These are phyloP conservation scores for Phytophthora pistaciae DNA, from an alignment of 352 stramenopile genomes.

Conservation along the genomic window DNA sequence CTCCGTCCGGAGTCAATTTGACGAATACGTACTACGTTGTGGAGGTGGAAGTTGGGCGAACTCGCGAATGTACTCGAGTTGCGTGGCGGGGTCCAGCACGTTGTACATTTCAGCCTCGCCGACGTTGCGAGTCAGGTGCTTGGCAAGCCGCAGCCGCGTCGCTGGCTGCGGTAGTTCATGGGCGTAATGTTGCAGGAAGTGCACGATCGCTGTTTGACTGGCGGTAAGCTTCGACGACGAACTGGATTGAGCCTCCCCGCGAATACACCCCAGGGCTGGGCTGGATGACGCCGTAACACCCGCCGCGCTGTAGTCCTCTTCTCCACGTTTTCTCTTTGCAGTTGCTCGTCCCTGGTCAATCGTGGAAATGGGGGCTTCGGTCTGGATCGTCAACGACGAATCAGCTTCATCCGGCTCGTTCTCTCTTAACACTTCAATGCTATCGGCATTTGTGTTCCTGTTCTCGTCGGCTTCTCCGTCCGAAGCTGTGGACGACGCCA, in stretches of 20 bases:
- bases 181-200: constrained; percentile 53
- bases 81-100: constrained; percentile 57
- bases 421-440: background rate
- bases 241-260: background rate
- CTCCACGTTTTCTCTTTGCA: constrained; percentile 36
- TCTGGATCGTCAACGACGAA: background rate
- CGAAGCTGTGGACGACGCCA: background rate
- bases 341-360: background rate
- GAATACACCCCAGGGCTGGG: background rate
- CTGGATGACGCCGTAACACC: background rate
- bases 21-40: too few relatives aligned
- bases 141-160: constrained; percentile 49
- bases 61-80: constrained; percentile 49
- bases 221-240: constrained; percentile 23
- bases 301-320: background rate
- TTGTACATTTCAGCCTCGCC: constrained; percentile 74
- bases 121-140: constrained; percentile 54
- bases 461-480: background rate
- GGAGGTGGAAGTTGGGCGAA: constrained; percentile 26
- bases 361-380: background rate
- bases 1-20: background rate
- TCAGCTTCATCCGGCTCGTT: constrained; percentile 1
- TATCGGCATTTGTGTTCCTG: background rate
- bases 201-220: constrained; percentile 53
- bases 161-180: constrained; percentile 30